These are phyloP conservation scores for Nematocida parisii DNA, from an alignment of 371 early-diverging fungal genomes.

Conservation along the genomic window DNA sequence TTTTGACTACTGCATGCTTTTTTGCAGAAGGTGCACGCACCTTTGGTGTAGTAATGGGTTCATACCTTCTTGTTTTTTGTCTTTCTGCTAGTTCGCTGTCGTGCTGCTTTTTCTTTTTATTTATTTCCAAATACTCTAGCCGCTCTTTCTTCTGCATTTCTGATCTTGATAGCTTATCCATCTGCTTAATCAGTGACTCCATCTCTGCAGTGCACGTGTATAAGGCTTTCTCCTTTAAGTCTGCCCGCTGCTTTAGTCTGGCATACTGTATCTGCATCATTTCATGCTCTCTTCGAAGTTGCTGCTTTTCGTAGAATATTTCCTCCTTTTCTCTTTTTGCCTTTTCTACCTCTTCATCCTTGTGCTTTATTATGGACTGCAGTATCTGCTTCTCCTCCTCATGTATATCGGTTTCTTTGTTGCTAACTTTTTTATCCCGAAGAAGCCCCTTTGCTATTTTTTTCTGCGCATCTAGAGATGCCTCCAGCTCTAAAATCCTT, in stretches of 20 bases:
- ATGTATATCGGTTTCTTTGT: conserved; percentile 48
- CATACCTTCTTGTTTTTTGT: conserved; percentile 36
- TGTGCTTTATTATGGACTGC: conserved; percentile 57
- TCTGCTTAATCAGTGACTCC: conserved; percentile 39
- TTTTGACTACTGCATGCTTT: not conserved
- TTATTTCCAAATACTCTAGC: conserved; percentile 52
- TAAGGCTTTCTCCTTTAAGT: conserved; percentile 60
- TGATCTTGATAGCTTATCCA: conserved; percentile 58
- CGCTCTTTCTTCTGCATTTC: conserved; percentile 56
- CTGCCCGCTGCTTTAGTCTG: conserved; percentile 51
- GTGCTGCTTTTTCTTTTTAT: conserved; percentile 56
- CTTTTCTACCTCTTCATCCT: conserved; percentile 44
- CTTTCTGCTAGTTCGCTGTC: conserved; percentile 26
- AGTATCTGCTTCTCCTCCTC: conserved; percentile 60
- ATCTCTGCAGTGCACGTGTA: conserved; percentile 64
- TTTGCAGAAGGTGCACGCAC: not conserved
- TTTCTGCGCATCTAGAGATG: conserved; percentile 64
- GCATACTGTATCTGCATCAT: conserved; percentile 48
- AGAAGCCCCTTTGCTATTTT: conserved; percentile 59
- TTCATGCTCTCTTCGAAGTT: conserved; percentile 33
- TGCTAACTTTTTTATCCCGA: conserved; percentile 50
- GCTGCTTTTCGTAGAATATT: conserved; percentile 35
- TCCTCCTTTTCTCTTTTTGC: conserved; percentile 38
- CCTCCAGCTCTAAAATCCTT: conserved; percentile 57
- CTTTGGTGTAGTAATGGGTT: not conserved